Evolutionary conservation across 2,329 filamentous ascomycete genomes (phyloP).

Genomic region (Aspergillus arachidicola): DNA sequence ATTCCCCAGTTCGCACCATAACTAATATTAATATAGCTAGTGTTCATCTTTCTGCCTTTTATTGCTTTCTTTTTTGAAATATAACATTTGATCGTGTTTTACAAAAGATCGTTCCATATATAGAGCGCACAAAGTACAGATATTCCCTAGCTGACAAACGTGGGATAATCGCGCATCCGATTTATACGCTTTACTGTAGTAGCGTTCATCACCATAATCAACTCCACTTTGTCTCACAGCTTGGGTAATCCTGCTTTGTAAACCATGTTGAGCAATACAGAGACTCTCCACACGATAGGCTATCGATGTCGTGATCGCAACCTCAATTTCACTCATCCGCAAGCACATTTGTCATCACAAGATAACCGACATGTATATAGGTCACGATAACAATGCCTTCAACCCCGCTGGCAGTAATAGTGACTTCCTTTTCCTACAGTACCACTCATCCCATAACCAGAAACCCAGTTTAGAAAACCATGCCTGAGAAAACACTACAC

Average conservation of each 20-base stretch:
- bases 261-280: not conserved
- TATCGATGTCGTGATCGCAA: conserved; percentile 3
- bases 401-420: not conserved
- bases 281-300: not conserved
- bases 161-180: not conserved
- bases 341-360: not conserved
- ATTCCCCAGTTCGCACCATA: no score
- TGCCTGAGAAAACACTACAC: conserved; percentile 45
- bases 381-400: not conserved
- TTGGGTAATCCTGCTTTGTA: not conserved
- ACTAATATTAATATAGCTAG: no score
- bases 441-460: not conserved
- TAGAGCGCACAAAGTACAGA: not conserved
- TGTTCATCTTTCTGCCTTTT: no score
- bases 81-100: no score
- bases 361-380: not conserved
- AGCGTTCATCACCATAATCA: not conserved
- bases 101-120: no score
- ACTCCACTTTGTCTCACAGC: not conserved
- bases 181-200: not conserved
- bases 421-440: not conserved
- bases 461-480: not conserved
- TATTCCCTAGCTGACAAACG: not conserved
- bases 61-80: no score
- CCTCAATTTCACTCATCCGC: conserved; percentile 1